Percentiles rank a stretch among this genome's conserved stretches.
phyloP scores from a whole-genome alignment of 108 stramenopile species.

The Skeletonema menzelii region DNA sequence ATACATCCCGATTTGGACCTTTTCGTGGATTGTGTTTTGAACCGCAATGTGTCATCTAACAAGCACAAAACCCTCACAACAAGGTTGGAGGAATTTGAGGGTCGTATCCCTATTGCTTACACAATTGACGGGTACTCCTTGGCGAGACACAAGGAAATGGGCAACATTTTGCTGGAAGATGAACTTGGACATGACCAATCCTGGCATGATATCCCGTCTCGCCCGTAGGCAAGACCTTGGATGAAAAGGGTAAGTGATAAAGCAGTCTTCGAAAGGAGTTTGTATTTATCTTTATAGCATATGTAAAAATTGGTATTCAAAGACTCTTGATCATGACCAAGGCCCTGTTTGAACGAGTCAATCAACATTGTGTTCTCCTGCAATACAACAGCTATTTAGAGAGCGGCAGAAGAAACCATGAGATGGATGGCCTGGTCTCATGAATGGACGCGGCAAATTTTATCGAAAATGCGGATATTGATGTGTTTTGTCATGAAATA shows the following conservation, averaged over 20 bases:
- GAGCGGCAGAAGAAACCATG: background rate
- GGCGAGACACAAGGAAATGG: slow-evolving; percentile 47
- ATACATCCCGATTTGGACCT: slow-evolving; percentile 53
- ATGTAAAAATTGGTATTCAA: background rate
- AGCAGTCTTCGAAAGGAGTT: background rate
- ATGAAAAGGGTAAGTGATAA: background rate
- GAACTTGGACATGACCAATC: slow-evolving; percentile 23
- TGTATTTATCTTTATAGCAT: background rate
- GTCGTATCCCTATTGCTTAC: slow-evolving; percentile 44
- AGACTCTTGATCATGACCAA: background rate
- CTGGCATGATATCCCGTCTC: slow-evolving; percentile 28
- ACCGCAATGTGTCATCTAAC: slow-evolving; percentile 12
- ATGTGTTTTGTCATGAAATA: background rate
- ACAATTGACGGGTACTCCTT: slow-evolving; percentile 33
- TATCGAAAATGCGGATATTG: slow-evolving; percentile 3
- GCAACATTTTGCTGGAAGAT: slow-evolving; percentile 31
- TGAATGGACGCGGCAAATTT: background rate
- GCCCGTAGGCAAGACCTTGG: background rate
- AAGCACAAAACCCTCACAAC: slow-evolving; percentile 27
- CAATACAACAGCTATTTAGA: background rate
- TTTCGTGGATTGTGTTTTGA: slow-evolving; percentile 47
- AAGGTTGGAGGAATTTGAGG: slow-evolving; percentile 34
- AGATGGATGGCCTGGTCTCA: background rate
- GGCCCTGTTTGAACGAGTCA: background rate
- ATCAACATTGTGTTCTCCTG: background rate